Evolutionary conservation across 2,329 filamentous ascomycete species (phyloP).

Genomic region (Herpotrichia juniperi): DNA sequence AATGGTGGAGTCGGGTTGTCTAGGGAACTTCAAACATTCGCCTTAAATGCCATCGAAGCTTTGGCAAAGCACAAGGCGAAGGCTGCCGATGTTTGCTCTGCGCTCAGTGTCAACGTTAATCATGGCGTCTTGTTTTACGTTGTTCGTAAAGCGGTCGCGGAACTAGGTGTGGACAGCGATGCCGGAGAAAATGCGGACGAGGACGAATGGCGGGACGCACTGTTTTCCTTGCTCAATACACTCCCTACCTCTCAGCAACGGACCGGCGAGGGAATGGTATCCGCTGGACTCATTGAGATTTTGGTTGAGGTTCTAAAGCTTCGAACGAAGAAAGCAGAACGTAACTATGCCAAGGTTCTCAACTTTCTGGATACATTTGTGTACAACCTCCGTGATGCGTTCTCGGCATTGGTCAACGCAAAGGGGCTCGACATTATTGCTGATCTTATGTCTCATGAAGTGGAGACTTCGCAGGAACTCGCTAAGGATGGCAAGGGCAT

Average conservation of each 20-base stretch:
- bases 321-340: constrained; percentile 79
- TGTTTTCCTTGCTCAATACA: constrained; percentile 86
- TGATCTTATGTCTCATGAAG: constrained; percentile 82
- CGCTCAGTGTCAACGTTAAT: constrained; percentile 94
- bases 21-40: constrained; percentile 78
- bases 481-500: constrained; percentile 76
- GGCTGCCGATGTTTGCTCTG: constrained; percentile 80
- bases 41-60: constrained; percentile 82
- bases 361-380: constrained; percentile 89
- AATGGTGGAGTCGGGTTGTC: constrained; percentile 73
- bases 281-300: constrained; percentile 87
- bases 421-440: constrained; percentile 89
- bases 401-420: constrained; percentile 79
- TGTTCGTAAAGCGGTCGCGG: constrained; percentile 85
- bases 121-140: constrained; percentile 95
- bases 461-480: constrained; percentile 70
- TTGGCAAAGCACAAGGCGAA: constrained; percentile 79
- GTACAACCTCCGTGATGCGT: constrained; percentile 82
- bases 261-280: constrained; percentile 82
- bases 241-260: constrained; percentile 74
- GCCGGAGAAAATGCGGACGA: constrained; percentile 68
- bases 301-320: constrained; percentile 87
- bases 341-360: constrained; percentile 82
- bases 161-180: constrained; percentile 64
- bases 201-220: constrained; percentile 87